Evolutionary conservation across 192 early-diverging fungal species (phyloP), one percentile per base, ranked within the genome.

Genomic region (Lobosporangium transversale): DNA sequence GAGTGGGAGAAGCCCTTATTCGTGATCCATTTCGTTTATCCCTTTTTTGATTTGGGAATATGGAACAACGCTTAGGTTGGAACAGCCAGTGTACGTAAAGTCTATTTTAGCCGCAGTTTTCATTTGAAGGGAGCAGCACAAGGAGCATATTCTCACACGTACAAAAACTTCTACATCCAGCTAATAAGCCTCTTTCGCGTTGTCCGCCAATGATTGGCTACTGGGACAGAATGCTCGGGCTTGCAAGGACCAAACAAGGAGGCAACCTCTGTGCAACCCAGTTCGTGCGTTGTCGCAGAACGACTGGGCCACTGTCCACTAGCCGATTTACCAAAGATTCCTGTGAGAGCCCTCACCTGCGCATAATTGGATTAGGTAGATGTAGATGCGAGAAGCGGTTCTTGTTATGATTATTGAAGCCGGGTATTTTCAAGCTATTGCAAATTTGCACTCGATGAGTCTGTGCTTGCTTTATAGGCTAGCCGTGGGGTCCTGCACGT

Each of bases 161-260:
- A n/a, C n/a, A n/a, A 53, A 29, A 8, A 11, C 26, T 7, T 12
- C 4, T 53, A 17, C 54, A 4, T 36, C 20, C n/a, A 40, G 37
- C 35, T 40, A 40, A 40, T 40, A 18, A 32, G 7, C 18, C 1
- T 53, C 29, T 2, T 27, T n/a, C 42, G 42, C 59, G 59, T 62
- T 62, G 59, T 49, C 59, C 27, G 17, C 47, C 48, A 21, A 4
- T 62, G 40, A 62, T 62, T 62, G 59, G 59, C 10, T 42, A 14
- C n/a, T n/a, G 37, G 8, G 37, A 14, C 37, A 7, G 37, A 7
- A 10, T 40, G 37, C 7, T 40, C 8, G 37, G 37, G 8, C 37
- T 40, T 7, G 37, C 37, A 7, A 40, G 7, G 7, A 10, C 8
- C 37, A n/a, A n/a, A n/a, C n/a, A n/a, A n/a, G n/a, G n/a, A n/a